Evolutionary conservation across 306 rosid species (phyloP).

Genomic region (Rosa chinensis): DNA sequence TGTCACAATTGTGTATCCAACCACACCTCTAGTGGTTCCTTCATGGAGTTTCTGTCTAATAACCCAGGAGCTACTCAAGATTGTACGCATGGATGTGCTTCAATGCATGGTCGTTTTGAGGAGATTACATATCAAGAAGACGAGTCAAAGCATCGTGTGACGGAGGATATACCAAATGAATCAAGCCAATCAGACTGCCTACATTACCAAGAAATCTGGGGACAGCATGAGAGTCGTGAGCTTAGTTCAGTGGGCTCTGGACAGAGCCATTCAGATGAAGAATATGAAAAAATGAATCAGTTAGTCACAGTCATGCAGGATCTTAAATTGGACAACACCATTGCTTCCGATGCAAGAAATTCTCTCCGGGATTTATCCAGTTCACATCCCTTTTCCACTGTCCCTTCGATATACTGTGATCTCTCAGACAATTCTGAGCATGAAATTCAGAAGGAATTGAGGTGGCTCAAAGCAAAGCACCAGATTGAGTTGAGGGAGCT

Average conservation of each 20-base stretch:
- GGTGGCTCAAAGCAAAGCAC: constrained; percentile 77
- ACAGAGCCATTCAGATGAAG: constrained; percentile 64
- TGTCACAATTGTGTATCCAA: constrained; percentile 64
- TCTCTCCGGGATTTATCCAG: constrained; percentile 39
- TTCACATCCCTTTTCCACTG: constrained; percentile 39
- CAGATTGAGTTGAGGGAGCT: constrained; percentile 60
- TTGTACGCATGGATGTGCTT: constrained; percentile 58
- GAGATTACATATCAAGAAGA: constrained; percentile 71
- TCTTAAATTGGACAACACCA: constrained; percentile 31
- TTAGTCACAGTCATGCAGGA: constrained; percentile 27
- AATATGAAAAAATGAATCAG: constrained; percentile 46
- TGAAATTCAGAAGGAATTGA: constrained; percentile 55
- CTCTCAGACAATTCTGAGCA: constrained; percentile 36
- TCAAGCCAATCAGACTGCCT: constrained; percentile 37
- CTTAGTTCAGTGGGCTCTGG: constrained; percentile 64
- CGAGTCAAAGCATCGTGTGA: constrained; percentile 42
- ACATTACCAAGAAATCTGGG: constrained; percentile 53
- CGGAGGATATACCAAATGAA: constrained; percentile 32
- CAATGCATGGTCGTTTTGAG: constrained; percentile 84
- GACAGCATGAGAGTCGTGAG: constrained; percentile 62
- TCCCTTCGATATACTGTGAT: constrained; percentile 34
- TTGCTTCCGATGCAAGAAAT: constrained; percentile 20
- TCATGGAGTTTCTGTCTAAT: constrained; percentile 38
- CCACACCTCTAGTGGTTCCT: constrained; percentile 53
- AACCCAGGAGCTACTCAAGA: constrained; percentile 46